These are phyloP conservation scores for Cystobasidiopsis lactophilus DNA, from an alignment of 768 basidiomycete genomes.

Conservation along the genomic window DNA sequence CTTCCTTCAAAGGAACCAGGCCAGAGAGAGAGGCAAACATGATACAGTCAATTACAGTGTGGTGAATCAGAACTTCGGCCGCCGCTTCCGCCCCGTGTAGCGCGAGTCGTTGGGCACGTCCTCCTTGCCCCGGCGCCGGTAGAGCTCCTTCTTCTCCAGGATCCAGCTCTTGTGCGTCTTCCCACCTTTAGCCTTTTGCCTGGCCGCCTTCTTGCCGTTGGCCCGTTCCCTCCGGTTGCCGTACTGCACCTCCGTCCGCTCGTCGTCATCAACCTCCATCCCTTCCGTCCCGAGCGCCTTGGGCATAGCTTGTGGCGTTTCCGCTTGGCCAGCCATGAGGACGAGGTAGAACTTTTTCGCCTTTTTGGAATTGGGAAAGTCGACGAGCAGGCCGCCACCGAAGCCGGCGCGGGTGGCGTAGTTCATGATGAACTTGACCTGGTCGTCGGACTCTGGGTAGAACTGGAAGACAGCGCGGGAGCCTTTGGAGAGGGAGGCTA, in stretches of 20 bases:
- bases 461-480: conserved; percentile 77
- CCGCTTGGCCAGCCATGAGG: conserved; percentile 48
- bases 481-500: conserved; percentile 63
- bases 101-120: conserved; percentile 37
- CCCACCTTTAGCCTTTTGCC: conserved; percentile 46
- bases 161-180: conserved; percentile 78
- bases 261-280: conserved; percentile 25
- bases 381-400: conserved; percentile 84
- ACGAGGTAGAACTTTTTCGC: conserved; percentile 87
- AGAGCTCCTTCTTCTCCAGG: conserved; percentile 87
- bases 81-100: conserved; percentile 7
- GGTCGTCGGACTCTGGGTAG: conserved; percentile 91
- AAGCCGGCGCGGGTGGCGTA: conserved; percentile 88
- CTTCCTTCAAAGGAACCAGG: too few relatives aligned
- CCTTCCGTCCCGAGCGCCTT: background rate
- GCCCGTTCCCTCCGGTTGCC: conserved; percentile 57
- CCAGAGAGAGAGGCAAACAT: too few relatives aligned
- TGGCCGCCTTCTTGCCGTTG: conserved; percentile 33
- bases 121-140: conserved; percentile 64
- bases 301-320: background rate
- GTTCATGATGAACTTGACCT: conserved; percentile 80
- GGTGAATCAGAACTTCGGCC: background rate
- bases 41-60: too few relatives aligned
- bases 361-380: conserved; percentile 92
- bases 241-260: conserved; percentile 32